These are phyloP conservation scores for Parafenestella ontariensis DNA, from an alignment of 2,329 filamentous ascomycete species.

Conservation along the genomic window DNA sequence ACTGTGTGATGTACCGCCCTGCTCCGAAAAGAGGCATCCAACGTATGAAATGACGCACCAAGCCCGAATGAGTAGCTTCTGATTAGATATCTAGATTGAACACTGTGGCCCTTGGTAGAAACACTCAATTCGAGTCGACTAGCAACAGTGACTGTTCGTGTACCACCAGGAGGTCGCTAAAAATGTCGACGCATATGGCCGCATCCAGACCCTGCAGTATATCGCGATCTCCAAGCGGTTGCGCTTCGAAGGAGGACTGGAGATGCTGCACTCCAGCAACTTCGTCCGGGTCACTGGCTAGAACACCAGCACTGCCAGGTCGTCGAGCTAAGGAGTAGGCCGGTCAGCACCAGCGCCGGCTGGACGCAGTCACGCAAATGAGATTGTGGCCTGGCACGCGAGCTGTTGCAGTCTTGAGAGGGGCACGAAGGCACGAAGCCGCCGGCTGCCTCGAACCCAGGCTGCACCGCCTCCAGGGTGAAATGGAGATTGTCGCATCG, in stretches of 20 bases:
- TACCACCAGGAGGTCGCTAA: not conserved
- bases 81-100: not conserved
- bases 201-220: not conserved
- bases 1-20: not conserved
- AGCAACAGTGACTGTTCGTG: too few relatives aligned
- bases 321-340: not conserved
- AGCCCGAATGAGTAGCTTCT: not conserved
- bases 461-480: constrained; percentile 12
- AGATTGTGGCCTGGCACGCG: constrained; percentile 28
- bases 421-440: not conserved
- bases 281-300: not conserved
- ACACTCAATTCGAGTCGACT: too few relatives aligned
- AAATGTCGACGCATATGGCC: not conserved
- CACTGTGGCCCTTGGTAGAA: not conserved
- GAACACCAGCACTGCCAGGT: not conserved
- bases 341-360: not conserved
- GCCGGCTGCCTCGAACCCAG: constrained; percentile 16
- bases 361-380: not conserved
- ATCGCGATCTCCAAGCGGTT: not conserved
- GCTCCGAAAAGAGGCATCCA: not conserved
- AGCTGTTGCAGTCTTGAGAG: constrained; percentile 17
- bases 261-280: too few relatives aligned
- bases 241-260: not conserved
- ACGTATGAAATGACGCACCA: not conserved
- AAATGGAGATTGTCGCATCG: not conserved